Evolutionary conservation across 2,329 filamentous ascomycete species (phyloP), one percentile per base, ranked within the genome.

Genomic region (Aspergillus neotritici): DNA sequence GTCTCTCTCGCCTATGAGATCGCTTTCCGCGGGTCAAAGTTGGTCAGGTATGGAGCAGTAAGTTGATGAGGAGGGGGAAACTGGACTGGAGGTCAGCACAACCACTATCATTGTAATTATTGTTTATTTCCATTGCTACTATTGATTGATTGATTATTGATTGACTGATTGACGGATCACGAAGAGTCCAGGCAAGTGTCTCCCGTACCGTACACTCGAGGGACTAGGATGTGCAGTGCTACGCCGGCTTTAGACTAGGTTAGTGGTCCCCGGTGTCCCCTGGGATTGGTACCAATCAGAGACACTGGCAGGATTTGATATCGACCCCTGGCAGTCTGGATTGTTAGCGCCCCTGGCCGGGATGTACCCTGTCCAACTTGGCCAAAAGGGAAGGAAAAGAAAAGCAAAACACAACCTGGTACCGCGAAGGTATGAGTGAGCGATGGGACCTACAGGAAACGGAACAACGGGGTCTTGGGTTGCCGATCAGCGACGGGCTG

Each of bases 241-340:
- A 59, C 50, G 47, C 52, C 54, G 50, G 50, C 34, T 37, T 38
- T 36, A 35, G 31, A 16, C 25, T 43, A 44, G 46, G 36, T 43
- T 16, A 43, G 40, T 55, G 46, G 53, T 51, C 42, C 40, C 48
- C 50, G 41, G 38, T 37, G 39, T 48, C 29, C 48, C 42, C 42
- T 47, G 35, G 33, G 13, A 33, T 38, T 38, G 48, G 44, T 43
- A 48, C 55, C 58, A 61, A 62, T 61, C 53, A 64, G 37, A 44
- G 37, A 37, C 34, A 46, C 48, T 40, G 53, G 16, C 58, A 54
- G 55, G 61, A 62, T 64, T 64, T 64, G 61, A 62, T 56, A 63
- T 63, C 48, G 33, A 60, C 55, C 57, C 21, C 60, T 54, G 53
- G 60, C 58, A 37, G 37, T 13, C 39, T 37, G 12, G 16, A 31